A percentile compares a stretch with the other conserved stretches of the same genome.
These are phyloP conservation scores for Cyclotella baltica DNA, from an alignment of 108 stramenopile genomes.

Conservation along the genomic window DNA sequence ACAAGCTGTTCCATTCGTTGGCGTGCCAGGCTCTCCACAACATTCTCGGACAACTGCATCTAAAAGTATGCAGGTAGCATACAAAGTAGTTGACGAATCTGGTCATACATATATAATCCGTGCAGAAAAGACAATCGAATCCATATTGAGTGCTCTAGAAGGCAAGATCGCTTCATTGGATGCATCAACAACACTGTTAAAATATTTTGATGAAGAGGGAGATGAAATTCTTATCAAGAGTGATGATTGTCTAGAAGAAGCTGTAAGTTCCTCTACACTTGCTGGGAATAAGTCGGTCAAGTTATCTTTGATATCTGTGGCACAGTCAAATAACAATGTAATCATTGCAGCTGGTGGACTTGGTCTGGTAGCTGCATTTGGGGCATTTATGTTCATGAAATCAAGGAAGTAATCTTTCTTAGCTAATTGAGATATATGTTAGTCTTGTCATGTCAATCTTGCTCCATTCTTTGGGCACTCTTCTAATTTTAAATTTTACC, in stretches of 20 bases:
- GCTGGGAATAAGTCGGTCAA: constrained; percentile 75
- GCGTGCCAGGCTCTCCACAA: constrained; percentile 37
- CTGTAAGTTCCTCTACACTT: constrained; percentile 56
- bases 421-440: background rate
- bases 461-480: no score
- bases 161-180: constrained; percentile 61
- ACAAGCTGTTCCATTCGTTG: constrained; percentile 31
- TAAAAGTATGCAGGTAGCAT: constrained; percentile 38
- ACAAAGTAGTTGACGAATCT: constrained; percentile 80
- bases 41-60: constrained; percentile 6
- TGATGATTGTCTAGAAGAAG: constrained; percentile 84
- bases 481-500: no score
- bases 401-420: constrained; percentile 4
- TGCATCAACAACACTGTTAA: constrained; percentile 54
- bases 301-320: constrained; percentile 49
- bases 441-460: background rate
- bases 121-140: constrained; percentile 60
- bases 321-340: constrained; percentile 9
- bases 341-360: constrained; percentile 1
- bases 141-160: constrained; percentile 53
- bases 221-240: constrained; percentile 84
- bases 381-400: background rate
- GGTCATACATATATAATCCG: constrained; percentile 82
- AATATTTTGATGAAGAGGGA: constrained; percentile 91
- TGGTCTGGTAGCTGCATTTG: constrained; percentile 8